Conservation (phyloP, 352 stramenopile species). For the Phytopythium boreale region DNA sequence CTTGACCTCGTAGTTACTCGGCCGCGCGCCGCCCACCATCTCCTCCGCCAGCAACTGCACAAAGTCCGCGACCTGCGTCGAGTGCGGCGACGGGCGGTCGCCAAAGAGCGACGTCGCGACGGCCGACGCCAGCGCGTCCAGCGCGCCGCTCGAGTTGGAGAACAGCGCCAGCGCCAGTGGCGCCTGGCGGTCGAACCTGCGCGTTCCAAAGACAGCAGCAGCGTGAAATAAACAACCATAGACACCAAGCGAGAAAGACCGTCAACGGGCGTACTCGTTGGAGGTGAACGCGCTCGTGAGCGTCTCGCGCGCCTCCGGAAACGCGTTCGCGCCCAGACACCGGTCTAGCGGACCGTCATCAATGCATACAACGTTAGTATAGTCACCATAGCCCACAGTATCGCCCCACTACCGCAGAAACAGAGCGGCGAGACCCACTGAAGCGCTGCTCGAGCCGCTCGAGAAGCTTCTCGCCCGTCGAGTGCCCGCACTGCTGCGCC, state of each 20-base stretch:
- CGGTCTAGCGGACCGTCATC: neutral
- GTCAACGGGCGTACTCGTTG: conserved; percentile 35
- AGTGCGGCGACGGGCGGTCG: conserved; percentile 11
- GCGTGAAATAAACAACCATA: neutral
- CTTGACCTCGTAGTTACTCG: conserved; percentile 48
- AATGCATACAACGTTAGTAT: neutral
- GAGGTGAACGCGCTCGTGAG: conserved; percentile 41
- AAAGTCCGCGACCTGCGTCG: conserved; percentile 28
- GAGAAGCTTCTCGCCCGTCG: conserved; percentile 35
- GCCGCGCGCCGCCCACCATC: neutral
- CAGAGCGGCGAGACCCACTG: conserved; percentile 11
- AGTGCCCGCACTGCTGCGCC: conserved; percentile 31
- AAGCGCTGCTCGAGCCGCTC: conserved; percentile 40
- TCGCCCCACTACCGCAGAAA: too few species aligned
- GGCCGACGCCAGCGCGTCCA: conserved; percentile 28
- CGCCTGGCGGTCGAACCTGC: conserved; percentile 36
- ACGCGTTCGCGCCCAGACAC: conserved; percentile 31
- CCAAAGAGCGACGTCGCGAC: conserved; percentile 37
- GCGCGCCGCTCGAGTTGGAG: conserved; percentile 36
- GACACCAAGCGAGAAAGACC: neutral
- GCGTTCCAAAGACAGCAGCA: neutral
- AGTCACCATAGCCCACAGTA: too few species aligned
- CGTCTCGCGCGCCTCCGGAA: conserved; percentile 22
- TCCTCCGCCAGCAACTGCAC: conserved; percentile 19
- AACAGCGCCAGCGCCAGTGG: conserved; percentile 55